Percentiles rank a stretch among this genome's conserved stretches.
Evolutionary conservation across 345 rosid species (phyloP).

Genomic region (Mallotus nudiflorus): DNA sequence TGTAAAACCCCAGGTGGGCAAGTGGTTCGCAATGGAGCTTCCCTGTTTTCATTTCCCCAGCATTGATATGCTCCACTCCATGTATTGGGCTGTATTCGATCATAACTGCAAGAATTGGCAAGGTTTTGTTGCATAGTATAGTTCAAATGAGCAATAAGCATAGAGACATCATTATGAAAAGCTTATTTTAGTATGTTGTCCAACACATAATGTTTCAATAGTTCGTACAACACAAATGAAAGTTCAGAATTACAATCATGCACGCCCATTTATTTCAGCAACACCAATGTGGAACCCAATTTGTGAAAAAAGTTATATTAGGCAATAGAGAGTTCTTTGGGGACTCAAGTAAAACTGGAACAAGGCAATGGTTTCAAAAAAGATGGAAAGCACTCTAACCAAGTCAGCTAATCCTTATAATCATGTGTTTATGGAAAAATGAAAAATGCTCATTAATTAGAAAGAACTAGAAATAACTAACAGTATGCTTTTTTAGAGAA

Average conservation of each 20-base stretch:
- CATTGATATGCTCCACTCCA: slow-evolving; percentile 98
- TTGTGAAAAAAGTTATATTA: neutral
- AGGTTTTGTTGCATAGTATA: neutral
- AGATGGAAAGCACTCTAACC: neutral
- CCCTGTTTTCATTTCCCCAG: slow-evolving; percentile 99
- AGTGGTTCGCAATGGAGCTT: slow-evolving; percentile 79
- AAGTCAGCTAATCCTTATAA: neutral
- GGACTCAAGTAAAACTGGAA: no score
- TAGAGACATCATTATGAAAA: neutral
- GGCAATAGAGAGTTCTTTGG: no score
- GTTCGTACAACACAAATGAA: neutral
- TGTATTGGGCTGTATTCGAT: slow-evolving; percentile 86
- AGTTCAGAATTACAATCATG: neutral
- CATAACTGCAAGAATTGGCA: slow-evolving; percentile 52
- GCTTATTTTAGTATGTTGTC: neutral
- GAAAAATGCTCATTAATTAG: neutral
- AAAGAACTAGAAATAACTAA: neutral
- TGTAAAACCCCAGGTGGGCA: slow-evolving; percentile 81
- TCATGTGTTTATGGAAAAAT: neutral
- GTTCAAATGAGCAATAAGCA: no score
- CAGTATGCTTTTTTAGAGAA: no score
- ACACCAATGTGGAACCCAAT: neutral
- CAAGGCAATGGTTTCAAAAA: neutral
- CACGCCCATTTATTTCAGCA: neutral
- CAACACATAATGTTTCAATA: slow-evolving; percentile 4